phyloP scores from a whole-genome alignment of 306 rosid species.

The Cicer arietinum region DNA sequence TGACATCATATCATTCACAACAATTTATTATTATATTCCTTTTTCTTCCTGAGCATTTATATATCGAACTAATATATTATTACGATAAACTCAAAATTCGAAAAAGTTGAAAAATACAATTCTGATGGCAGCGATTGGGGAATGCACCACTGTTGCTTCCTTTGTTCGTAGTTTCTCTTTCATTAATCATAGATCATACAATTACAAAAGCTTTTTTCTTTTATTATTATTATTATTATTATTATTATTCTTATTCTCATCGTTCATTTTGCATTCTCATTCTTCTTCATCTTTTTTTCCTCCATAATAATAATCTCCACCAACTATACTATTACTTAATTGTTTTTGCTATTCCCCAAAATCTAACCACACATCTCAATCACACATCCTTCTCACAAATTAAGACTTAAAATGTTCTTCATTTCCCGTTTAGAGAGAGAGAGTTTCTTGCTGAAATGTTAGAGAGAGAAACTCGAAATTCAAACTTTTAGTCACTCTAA shows the following conservation, averaged over 20 bases:
- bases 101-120: slow-evolving; percentile 24
- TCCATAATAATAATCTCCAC: slow-evolving; percentile 26
- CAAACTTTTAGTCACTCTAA: slow-evolving; percentile 13
- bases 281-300: slow-evolving; percentile 38
- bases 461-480: slow-evolving; percentile 53
- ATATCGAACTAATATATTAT: neutral
- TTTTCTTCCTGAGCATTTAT: neutral
- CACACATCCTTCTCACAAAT: slow-evolving; percentile 42
- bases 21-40: neutral
- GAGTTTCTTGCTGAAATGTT: slow-evolving; percentile 23
- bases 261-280: slow-evolving; percentile 12
- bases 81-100: slow-evolving; percentile 7
- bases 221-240: neutral
- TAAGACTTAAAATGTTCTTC: slow-evolving; percentile 23
- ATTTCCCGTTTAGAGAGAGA: slow-evolving; percentile 37
- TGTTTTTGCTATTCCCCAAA: slow-evolving; percentile 58
- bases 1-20: neutral
- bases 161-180: slow-evolving; percentile 45
- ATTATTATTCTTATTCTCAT: neutral
- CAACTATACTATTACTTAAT: slow-evolving; percentile 16
- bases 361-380: slow-evolving; percentile 60
- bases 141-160: slow-evolving; percentile 49
- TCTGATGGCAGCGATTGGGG: slow-evolving; percentile 51
- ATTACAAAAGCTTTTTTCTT: slow-evolving; percentile 24
- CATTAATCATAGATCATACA: slow-evolving; percentile 44